Conservation (phyloP, 1,139 yeast species). For the Nakaseomyces kungkrabaensis region DNA sequence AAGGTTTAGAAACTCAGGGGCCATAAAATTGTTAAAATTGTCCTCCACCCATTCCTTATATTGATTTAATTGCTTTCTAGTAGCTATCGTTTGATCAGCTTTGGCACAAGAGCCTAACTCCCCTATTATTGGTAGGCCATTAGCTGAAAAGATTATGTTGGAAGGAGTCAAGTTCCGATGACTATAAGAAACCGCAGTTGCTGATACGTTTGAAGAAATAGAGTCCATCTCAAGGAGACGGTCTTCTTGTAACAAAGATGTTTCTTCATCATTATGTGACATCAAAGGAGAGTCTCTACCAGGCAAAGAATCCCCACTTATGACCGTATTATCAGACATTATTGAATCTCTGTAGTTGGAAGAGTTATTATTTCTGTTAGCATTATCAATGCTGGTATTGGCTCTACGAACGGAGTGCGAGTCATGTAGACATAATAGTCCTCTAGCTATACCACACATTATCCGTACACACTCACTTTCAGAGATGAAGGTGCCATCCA, state of each 20-base stretch:
- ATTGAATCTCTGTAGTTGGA: constrained; percentile 3
- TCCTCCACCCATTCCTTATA: constrained; percentile 77
- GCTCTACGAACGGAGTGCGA: constrained; percentile 24
- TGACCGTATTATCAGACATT: neutral
- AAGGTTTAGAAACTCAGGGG: constrained; percentile 82
- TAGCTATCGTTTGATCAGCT: constrained; percentile 46
- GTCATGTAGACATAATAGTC: constrained; percentile 62
- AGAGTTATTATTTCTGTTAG: neutral
- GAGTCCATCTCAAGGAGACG: constrained; percentile 16
- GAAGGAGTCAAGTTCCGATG: constrained; percentile 87
- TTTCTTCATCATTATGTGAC: constrained; percentile 19
- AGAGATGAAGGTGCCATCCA: constrained; percentile 43
- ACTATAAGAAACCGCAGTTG: constrained; percentile 47
- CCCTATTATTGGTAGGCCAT: constrained; percentile 67
- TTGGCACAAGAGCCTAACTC: constrained; percentile 74
- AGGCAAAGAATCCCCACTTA: constrained; percentile 11
- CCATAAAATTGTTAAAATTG: constrained; percentile 83
- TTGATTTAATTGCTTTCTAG: constrained; percentile 63
- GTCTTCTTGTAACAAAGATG: constrained; percentile 22
- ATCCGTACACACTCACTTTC: constrained; percentile 55
- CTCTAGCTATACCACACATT: constrained; percentile 63
- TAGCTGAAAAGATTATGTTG: constrained; percentile 68
- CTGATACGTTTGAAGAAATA: constrained; percentile 8
- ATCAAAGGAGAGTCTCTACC: constrained; percentile 14
- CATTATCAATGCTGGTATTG: neutral